Evolutionary conservation across 2,329 filamentous ascomycete genomes (phyloP), one percentile per base, ranked within the genome.

Genomic region (Xylariaceae sp.): DNA sequence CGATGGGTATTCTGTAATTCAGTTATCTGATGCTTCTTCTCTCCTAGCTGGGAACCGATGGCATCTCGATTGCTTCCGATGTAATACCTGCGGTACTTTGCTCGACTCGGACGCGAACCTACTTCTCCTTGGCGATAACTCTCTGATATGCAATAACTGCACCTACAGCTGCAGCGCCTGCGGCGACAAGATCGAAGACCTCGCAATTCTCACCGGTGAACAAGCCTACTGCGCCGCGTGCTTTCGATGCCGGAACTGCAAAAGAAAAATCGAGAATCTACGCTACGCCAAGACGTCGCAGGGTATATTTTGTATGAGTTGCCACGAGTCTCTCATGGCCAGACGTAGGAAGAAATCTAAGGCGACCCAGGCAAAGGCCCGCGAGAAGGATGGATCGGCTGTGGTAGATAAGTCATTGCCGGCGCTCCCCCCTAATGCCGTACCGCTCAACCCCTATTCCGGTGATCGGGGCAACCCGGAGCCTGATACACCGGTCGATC

Each of bases 291-390:
- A 94, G 68, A 99, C 94, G 1, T 96, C 92, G 6, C 94, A 97
- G 72, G 94, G 94, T 57, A 99, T 99, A 65, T 97, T 99, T 70
- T 99, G 94, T 75, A 99, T 99, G 94, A 91, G 87, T 67, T 99
- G 94, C 70, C 94, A 99, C 69, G 94, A 99, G 73, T 94, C 90
- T 31, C 75, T 99, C 51, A 97, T 97, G 91, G 90, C 92, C 48
- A 81, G 92, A 60, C 82, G 92, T 61, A 83, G 90, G 67, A 96
- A 97, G 74, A 91, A 89, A 71, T 86, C 87, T 40, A 91, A 89
- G 71, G 81, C 85, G 42, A 78, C 80, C 0, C 77, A 80, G 58
- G 78, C 80, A 47, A 85, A 85, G 65, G 72, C 78, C 49, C 77
- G 81, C 64, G 83, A 85, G 61, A 85, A 86, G 68, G 83, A 86